Evolutionary conservation across 2,329 filamentous ascomycete species (phyloP).

Genomic region (Penicillium brasilianum): DNA sequence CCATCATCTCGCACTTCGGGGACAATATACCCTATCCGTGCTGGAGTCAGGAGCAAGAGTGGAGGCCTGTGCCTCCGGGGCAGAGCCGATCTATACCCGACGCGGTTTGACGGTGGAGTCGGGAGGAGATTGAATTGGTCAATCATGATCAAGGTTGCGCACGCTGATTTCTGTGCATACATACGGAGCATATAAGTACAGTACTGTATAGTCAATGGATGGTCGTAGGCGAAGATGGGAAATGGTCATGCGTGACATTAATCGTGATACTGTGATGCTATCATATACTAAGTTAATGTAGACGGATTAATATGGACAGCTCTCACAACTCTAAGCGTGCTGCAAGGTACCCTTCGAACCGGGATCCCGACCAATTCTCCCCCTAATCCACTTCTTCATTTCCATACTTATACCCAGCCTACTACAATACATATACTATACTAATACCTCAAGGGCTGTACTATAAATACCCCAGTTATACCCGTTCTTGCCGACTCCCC

Average conservation of each 20-base stretch:
- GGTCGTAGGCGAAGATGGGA: neutral
- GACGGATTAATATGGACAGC: too few relatives aligned
- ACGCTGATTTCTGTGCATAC: neutral
- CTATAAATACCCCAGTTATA: neutral
- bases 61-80: slow-evolving; percentile 24
- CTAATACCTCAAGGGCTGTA: neutral
- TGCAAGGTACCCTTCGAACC: neutral
- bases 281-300: too few relatives aligned
- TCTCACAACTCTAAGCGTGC: too few relatives aligned
- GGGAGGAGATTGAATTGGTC: slow-evolving; percentile 17
- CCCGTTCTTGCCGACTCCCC: neutral
- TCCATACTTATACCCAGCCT: too few relatives aligned
- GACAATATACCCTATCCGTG: neutral
- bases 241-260: neutral
- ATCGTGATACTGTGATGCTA: too few relatives aligned
- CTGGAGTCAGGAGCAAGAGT: slow-evolving; percentile 22
- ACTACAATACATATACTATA: too few relatives aligned
- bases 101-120: slow-evolving; percentile 16
- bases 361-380: neutral
- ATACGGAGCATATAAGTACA: neutral
- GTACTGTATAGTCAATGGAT: neutral
- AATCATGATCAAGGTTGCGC: neutral
- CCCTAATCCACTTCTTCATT: neutral
- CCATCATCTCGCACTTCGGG: neutral
- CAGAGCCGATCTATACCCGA: slow-evolving; percentile 26